Evolutionary conservation across 164 flowering plant species (phyloP).

Genomic region (Aristolochia contorta): DNA sequence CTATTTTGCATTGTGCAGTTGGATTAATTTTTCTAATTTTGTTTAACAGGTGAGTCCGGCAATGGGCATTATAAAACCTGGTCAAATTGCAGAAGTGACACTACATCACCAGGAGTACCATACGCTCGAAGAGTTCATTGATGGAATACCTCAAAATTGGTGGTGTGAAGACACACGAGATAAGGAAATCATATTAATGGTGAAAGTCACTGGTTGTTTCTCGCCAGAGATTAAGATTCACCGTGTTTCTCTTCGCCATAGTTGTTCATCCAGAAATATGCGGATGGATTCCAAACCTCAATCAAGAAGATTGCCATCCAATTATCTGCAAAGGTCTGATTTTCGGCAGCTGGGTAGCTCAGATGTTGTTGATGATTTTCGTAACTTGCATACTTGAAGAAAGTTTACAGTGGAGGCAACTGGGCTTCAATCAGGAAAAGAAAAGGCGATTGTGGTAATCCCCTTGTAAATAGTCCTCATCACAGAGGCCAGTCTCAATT

Average conservation of each 20-base stretch:
- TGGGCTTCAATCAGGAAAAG: background rate
- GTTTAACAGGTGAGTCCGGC: conserved; percentile 65
- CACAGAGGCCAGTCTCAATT: conserved; percentile 6
- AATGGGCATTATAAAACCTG: conserved; percentile 59
- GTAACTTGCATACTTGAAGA: conserved; percentile 1
- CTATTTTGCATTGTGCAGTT: background rate
- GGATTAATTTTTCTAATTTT: background rate
- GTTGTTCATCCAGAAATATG: conserved; percentile 37
- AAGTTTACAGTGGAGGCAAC: background rate
- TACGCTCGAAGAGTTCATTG: conserved; percentile 58
- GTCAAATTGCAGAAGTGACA: conserved; percentile 50
- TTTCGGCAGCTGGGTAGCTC: conserved; percentile 9
- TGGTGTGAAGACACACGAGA: conserved; percentile 92
- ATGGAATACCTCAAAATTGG: conserved; percentile 74
- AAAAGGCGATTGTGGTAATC: background rate
- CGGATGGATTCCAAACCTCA: conserved; percentile 24
- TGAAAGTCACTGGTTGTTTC: conserved; percentile 44
- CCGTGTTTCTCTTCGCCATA: conserved; percentile 43
- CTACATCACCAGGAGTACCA: conserved; percentile 63
- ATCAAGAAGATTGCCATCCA: conserved; percentile 24
- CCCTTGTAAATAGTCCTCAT: conserved; percentile 15
- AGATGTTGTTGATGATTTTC: background rate
- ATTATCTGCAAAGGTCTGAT: conserved; percentile 48
- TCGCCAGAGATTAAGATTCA: conserved; percentile 41
- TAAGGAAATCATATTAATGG: conserved; percentile 53